Evolutionary conservation across 2,329 filamentous ascomycete genomes (phyloP), one percentile per base, ranked within the genome.

Genomic region (Alternaria novae-zelandiae): DNA sequence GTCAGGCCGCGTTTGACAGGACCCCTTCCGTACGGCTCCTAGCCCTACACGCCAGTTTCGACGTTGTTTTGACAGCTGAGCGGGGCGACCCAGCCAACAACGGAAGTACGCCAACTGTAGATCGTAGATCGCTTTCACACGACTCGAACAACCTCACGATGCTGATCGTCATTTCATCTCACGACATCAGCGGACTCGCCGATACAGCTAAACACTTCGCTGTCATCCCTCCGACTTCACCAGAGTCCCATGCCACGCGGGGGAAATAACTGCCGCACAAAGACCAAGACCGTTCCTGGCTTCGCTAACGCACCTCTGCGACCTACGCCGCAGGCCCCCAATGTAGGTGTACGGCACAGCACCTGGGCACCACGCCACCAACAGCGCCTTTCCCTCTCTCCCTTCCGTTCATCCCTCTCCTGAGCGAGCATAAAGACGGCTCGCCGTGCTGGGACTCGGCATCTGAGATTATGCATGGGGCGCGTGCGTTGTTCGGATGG

Each of bases 241-340:
- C 13, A 13, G 8, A 13, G 15, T 8, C 9, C 13, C 30, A 15
- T 41, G 4, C 15, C 15, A 4, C 15, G 32, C 32, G 8, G 32
- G n/a, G 36, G 2, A 17, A 10, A 17, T 17, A 11, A 23, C 28
- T 53, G 36, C 49, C 20, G 30, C 20, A 53, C 30, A 1, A 8
- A n/a, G n/a, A n/a, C n/a, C n/a, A n/a, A 3, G 30, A 41, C 30
- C 21, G 32, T 36, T n/a, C 20, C 13, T 21, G 20, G 1, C 20
- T 17, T 11, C 20, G 49, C 49, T 17, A 53, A 36, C 30, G 49
- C 49, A 53, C 20, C 20, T 53, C 10, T 53, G 49, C 30, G 49
- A 53, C 28, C 49, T 41, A 53, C 49, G 49, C 49, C 49, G 49
- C 49, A 41, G 32, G 23, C 49, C 49, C 49, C 49, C 49, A 53